Percentiles rank a stretch among this genome's conserved stretches.
phyloP scores from a whole-genome alignment of 1,284 basidiomycete species.

The Cystobasidium sp. region DNA sequence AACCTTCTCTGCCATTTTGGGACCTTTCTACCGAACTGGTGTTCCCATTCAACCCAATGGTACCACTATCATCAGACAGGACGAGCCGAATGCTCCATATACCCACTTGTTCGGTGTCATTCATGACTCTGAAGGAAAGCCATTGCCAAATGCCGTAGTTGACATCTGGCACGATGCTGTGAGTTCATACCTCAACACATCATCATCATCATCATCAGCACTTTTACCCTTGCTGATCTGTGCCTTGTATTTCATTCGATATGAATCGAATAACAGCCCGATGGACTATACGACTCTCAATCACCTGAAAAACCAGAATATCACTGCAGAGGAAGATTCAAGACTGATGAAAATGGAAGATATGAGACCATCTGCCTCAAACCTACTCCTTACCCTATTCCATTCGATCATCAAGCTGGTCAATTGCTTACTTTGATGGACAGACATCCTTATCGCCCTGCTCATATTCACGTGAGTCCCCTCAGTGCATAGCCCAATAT shows the following conservation, averaged over 20 bases:
- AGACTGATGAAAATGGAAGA: conserved; percentile 55
- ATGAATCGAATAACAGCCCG: conserved; percentile 47
- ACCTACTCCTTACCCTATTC: conserved; percentile 58
- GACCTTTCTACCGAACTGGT: conserved; percentile 56
- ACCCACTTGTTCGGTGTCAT: conserved; percentile 55
- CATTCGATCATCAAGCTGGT: conserved; percentile 57
- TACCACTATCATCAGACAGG: conserved; percentile 52
- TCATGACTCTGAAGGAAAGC: conserved; percentile 55
- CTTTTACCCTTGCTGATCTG: too few species aligned
- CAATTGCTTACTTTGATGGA: conserved; percentile 57
- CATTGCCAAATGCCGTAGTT: conserved; percentile 55
- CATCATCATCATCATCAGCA: too few species aligned
- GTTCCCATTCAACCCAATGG: conserved; percentile 56
- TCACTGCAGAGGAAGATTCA: conserved; percentile 53
- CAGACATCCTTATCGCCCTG: conserved; percentile 57
- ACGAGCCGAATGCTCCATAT: conserved; percentile 53
- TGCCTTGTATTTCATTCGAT: too few species aligned
- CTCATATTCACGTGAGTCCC: conserved; percentile 56
- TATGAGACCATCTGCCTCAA: conserved; percentile 55
- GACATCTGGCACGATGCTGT: conserved; percentile 58
- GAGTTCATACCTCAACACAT: background rate
- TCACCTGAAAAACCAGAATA: conserved; percentile 56
- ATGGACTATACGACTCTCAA: conserved; percentile 59
- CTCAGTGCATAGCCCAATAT: too few species aligned
- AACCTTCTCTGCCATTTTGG: conserved; percentile 56